Conservation (phyloP, 192 early-diverging fungal genomes). For the Bifiguratus adelaidae region DNA sequence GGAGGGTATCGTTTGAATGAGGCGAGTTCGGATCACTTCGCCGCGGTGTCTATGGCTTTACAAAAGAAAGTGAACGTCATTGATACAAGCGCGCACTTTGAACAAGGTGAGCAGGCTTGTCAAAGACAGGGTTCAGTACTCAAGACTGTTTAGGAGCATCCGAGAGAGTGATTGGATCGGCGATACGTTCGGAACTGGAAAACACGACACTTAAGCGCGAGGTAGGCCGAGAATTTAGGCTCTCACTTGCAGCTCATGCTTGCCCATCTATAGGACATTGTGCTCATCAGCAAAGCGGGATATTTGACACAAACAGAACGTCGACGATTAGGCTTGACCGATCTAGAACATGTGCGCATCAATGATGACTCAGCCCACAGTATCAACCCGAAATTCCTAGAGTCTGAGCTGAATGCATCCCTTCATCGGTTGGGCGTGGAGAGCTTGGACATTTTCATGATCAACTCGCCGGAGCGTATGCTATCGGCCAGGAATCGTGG, state of each 20-base stretch:
- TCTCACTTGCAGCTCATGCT: background rate
- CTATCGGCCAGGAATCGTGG: conserved; percentile 32
- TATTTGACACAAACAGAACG: conserved; percentile 20
- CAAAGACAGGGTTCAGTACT: background rate
- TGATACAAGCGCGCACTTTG: conserved; percentile 66
- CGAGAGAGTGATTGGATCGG: conserved; percentile 45
- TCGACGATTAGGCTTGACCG: background rate
- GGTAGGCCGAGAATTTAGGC: conserved; percentile 11
- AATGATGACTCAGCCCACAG: conserved; percentile 43
- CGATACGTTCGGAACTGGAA: conserved; percentile 18
- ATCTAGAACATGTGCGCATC: conserved; percentile 27
- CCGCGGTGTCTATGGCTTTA: conserved; percentile 43
- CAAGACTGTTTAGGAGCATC: conserved; percentile 26
- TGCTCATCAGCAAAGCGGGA: conserved; percentile 38
- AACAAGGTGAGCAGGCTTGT: conserved; percentile 31
- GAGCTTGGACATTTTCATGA: conserved; percentile 58
- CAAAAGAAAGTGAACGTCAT: conserved; percentile 57
- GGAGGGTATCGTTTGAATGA: conserved; percentile 46
- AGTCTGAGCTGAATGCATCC: conserved; percentile 38
- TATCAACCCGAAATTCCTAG: conserved; percentile 47
- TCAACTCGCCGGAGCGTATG: conserved; percentile 71
- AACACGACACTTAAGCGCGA: conserved; percentile 27
- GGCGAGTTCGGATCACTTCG: conserved; percentile 20
- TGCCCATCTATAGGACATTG: conserved; percentile 17
- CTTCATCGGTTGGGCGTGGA: conserved; percentile 40